phyloP scores from a whole-genome alignment of 2,329 filamentous ascomycete species.

The Pyricularia grisea region DNA sequence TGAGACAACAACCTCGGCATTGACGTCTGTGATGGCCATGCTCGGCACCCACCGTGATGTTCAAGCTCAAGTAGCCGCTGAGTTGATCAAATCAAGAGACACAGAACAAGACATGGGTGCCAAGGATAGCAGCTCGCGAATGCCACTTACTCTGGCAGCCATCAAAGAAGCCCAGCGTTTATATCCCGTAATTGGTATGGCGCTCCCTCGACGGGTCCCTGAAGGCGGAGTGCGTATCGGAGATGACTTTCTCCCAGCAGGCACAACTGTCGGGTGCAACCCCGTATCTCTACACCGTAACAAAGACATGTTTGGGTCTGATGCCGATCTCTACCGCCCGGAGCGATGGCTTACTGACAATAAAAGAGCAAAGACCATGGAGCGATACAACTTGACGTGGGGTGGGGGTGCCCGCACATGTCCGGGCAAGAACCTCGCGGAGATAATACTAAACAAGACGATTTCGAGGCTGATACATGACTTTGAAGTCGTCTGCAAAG shows the following conservation, averaged over 20 bases:
- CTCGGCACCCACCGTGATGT: conserved; percentile 28
- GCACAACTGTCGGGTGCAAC: conserved; percentile 40
- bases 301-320: conserved; percentile 34
- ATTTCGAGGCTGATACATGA: conserved; percentile 29
- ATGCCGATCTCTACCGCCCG: conserved; percentile 33
- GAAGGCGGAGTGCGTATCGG: conserved; percentile 25
- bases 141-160: conserved; percentile 31
- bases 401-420: conserved; percentile 41
- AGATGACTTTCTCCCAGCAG: conserved; percentile 28
- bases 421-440: conserved; percentile 39
- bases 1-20: conserved; percentile 42
- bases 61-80: conserved; percentile 20
- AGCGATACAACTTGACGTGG: conserved; percentile 39
- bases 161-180: conserved; percentile 42
- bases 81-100: conserved; percentile 14
- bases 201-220: conserved; percentile 36
- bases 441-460: conserved; percentile 36
- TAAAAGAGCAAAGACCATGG: conserved; percentile 26
- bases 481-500: conserved; percentile 30
- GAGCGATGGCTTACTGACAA: conserved; percentile 34
- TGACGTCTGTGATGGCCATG: conserved; percentile 38
- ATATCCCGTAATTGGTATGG: conserved; percentile 41
- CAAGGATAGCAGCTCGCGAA: conserved; percentile 10
- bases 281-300: conserved; percentile 41
- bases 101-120: conserved; percentile 11